These are phyloP conservation scores for Hyaloscypha hepaticicola DNA, from an alignment of 495 filamentous ascomycete species.

Conservation along the genomic window DNA sequence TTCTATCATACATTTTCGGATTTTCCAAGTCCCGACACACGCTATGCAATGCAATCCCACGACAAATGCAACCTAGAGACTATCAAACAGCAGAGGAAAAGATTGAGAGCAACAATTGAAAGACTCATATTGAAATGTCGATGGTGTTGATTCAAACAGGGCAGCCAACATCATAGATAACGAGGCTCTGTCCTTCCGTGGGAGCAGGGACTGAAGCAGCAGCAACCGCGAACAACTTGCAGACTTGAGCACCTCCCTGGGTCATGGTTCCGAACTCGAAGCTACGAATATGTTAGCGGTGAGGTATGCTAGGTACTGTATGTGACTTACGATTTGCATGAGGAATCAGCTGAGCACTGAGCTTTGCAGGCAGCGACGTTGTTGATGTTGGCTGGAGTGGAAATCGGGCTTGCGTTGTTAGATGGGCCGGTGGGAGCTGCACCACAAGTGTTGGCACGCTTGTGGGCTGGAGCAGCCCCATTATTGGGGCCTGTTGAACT, in stretches of 20 bases:
- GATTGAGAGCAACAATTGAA: not conserved
- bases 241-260: not conserved
- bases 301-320: not conserved
- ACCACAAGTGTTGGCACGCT: slow-evolving; percentile 13
- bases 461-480: not conserved
- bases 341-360: slow-evolving; percentile 10
- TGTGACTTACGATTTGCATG: slow-evolving; percentile 16
- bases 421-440: slow-evolving; percentile 11
- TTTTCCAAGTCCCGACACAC: not conserved
- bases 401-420: slow-evolving; percentile 12
- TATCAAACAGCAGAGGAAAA: not conserved
- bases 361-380: slow-evolving; percentile 6
- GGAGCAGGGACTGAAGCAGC: slow-evolving; percentile 16
- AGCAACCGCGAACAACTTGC: slow-evolving; percentile 16
- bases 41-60: not conserved
- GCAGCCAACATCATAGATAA: slow-evolving; percentile 22
- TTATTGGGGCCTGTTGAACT: too few species aligned
- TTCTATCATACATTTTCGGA: not conserved
- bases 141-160: slow-evolving; percentile 4
- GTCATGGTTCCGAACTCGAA: slow-evolving; percentile 19
- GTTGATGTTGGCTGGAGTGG: slow-evolving; percentile 14
- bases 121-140: not conserved
- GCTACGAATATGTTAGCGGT: not conserved
- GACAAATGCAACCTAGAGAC: not conserved
- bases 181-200: slow-evolving; percentile 14